Conservation (phyloP, 139 green algal species). For the Zygnema circumcarinatum region DNA sequence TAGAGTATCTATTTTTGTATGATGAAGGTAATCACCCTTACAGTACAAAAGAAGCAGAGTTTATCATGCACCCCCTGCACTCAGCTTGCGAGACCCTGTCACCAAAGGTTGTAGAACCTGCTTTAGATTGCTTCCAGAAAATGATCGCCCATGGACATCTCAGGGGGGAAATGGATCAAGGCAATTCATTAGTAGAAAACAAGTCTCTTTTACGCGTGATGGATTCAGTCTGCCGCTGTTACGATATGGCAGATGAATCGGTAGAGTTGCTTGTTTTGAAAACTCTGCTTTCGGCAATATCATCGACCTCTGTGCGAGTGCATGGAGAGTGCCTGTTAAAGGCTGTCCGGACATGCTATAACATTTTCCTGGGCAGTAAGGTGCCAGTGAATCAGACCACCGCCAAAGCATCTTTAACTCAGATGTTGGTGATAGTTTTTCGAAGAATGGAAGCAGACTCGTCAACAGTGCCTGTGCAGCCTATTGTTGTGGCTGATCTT, state of each 20-base stretch:
- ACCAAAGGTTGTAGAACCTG: constrained; percentile 78
- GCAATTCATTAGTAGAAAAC: constrained; percentile 40
- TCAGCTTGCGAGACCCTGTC: constrained; percentile 69
- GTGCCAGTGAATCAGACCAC: constrained; percentile 84
- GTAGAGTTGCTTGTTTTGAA: constrained; percentile 92
- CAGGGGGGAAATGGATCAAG: constrained; percentile 67
- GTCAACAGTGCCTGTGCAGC: constrained; percentile 62
- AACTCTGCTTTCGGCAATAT: constrained; percentile 86
- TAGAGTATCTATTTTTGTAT: constrained; percentile 25
- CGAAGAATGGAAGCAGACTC: constrained; percentile 89
- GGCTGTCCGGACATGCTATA: constrained; percentile 91
- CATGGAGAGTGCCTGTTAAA: constrained; percentile 76
- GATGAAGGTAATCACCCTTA: constrained; percentile 35
- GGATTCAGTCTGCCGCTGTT: constrained; percentile 72
- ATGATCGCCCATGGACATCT: constrained; percentile 83
- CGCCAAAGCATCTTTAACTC: constrained; percentile 93
- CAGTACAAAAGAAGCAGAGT: constrained; percentile 32
- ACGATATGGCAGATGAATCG: constrained; percentile 89
- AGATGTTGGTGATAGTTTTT: constrained; percentile 97
- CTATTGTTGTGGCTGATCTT: constrained; percentile 65
- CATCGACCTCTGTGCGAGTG: constrained; percentile 77
- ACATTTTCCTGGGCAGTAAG: constrained; percentile 82
- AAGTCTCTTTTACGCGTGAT: constrained; percentile 42
- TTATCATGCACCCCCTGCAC: constrained; percentile 44
- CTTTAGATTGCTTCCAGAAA: constrained; percentile 89